These are phyloP conservation scores for Phytophthora lateralis DNA, from an alignment of 352 stramenopile species.

Conservation along the genomic window DNA sequence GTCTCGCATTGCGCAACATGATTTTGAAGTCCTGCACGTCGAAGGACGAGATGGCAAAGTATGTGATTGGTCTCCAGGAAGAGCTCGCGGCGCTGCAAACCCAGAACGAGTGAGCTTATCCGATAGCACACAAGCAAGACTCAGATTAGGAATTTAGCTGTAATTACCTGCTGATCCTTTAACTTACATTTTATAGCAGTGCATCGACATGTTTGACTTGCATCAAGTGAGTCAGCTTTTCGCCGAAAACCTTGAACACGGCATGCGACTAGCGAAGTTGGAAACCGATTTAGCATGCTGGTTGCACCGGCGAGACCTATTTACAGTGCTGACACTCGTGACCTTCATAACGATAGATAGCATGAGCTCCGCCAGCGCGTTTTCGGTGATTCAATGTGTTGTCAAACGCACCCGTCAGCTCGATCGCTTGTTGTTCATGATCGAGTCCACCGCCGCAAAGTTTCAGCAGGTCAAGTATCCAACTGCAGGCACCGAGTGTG, in stretches of 20 bases:
- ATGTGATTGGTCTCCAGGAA: conserved; percentile 59
- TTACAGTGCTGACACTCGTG: background rate
- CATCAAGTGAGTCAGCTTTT: too few species aligned
- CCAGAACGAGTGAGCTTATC: conserved; percentile 29
- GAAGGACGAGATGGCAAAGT: conserved; percentile 56
- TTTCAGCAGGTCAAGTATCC: conserved; percentile 23
- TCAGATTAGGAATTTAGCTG: conserved; percentile 21
- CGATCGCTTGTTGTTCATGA: conserved; percentile 34
- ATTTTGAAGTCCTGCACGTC: conserved; percentile 60
- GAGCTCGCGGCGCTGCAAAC: conserved; percentile 52
- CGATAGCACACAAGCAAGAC: conserved; percentile 9
- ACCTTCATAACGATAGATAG: background rate
- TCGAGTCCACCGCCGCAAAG: conserved; percentile 33
- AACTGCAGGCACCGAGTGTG: background rate
- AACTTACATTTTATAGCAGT: conserved; percentile 25
- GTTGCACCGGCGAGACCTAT: too few species aligned
- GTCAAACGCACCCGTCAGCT: conserved; percentile 38
- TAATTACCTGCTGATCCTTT: conserved; percentile 10
- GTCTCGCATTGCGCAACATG: conserved; percentile 51
- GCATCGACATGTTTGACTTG: background rate
- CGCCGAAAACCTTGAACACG: too few species aligned
- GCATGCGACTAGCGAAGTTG: too few species aligned
- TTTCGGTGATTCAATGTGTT: conserved; percentile 39
- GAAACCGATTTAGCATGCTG: too few species aligned
- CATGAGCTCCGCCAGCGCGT: conserved; percentile 17